phyloP scores from a whole-genome alignment of 2,329 filamentous ascomycete species.

The Exophiala sideris region DNA sequence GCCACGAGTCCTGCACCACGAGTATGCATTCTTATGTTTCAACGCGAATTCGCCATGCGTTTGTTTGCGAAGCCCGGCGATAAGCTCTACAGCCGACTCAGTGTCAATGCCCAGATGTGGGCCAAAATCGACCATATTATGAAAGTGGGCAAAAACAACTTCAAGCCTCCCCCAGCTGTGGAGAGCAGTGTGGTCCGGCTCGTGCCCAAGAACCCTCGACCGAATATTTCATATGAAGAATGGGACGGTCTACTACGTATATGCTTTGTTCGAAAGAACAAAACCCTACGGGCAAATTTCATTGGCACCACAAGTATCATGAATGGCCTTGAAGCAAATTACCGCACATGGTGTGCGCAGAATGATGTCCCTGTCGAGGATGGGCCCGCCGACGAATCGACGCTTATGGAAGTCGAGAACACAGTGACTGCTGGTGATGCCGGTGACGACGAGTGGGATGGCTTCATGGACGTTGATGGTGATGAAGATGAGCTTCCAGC shows the following conservation, averaged over 20 bases:
- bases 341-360: slow-evolving; percentile 83
- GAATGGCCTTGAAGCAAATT: slow-evolving; percentile 80
- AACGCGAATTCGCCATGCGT: slow-evolving; percentile 88
- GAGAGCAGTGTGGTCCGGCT: slow-evolving; percentile 88
- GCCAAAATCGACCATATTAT: slow-evolving; percentile 68
- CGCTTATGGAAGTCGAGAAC: slow-evolving; percentile 36
- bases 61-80: slow-evolving; percentile 86
- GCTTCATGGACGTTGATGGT: slow-evolving; percentile 47
- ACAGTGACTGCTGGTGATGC: slow-evolving; percentile 30
- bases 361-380: slow-evolving; percentile 78
- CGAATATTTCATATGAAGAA: slow-evolving; percentile 88
- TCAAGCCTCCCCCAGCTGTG: slow-evolving; percentile 89
- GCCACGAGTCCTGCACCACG: slow-evolving; percentile 77
- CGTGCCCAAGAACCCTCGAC: slow-evolving; percentile 79
- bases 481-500: slow-evolving; percentile 67
- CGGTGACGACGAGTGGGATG: slow-evolving; percentile 48
- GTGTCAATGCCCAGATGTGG: slow-evolving; percentile 93
- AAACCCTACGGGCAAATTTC: slow-evolving; percentile 78
- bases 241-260: slow-evolving; percentile 87
- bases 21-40: slow-evolving; percentile 89
- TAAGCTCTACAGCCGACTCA: slow-evolving; percentile 83
- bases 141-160: slow-evolving; percentile 96
- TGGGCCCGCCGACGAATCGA: slow-evolving; percentile 40
- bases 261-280: slow-evolving; percentile 84
- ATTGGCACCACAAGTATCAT: slow-evolving; percentile 77